Percentiles rank a stretch among this genome's conserved stretches.
Evolutionary conservation across 257 asterid genomes (phyloP).

Genomic region (Ballota nigra): DNA sequence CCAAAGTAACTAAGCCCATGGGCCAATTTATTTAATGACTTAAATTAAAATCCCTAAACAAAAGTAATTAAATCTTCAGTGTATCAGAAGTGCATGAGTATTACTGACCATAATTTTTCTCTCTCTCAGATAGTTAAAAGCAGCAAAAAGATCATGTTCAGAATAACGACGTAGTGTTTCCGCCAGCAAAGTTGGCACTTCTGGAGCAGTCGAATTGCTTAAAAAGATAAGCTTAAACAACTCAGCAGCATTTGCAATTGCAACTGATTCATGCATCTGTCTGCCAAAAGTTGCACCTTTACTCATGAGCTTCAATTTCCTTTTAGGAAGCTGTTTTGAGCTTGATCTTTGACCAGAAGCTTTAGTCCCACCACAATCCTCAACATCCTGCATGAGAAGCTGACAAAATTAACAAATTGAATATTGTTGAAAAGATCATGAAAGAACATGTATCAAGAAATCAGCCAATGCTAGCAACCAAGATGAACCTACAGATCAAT

Average conservation of each 20-base stretch:
- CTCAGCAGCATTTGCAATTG: slow-evolving; percentile 92
- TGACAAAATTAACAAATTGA: slow-evolving; percentile 25
- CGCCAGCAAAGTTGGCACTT: slow-evolving; percentile 68
- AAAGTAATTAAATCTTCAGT: too few relatives aligned
- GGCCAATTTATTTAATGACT: too few relatives aligned
- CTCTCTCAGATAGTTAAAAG: slow-evolving; percentile 89
- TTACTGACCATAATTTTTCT: slow-evolving; percentile 75
- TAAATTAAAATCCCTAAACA: too few relatives aligned
- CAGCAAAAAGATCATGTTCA: slow-evolving; percentile 95
- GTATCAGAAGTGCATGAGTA: slow-evolving; percentile 18
- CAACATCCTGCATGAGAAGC: slow-evolving; percentile 38
- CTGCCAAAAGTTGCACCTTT: slow-evolving; percentile 39
- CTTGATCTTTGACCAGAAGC: slow-evolving; percentile 50
- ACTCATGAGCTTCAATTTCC: slow-evolving; percentile 51
- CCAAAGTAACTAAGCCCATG: too few relatives aligned
- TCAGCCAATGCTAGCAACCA: slow-evolving; percentile 25
- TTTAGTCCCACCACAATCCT: slow-evolving; percentile 41
- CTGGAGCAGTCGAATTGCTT: slow-evolving; percentile 72
- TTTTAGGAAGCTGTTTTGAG: slow-evolving; percentile 44
- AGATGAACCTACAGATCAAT: slow-evolving; percentile 14
- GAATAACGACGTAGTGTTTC: slow-evolving; percentile 90
- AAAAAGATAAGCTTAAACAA: slow-evolving; percentile 86
- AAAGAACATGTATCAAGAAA: slow-evolving; percentile 18
- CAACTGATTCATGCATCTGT: slow-evolving; percentile 71
- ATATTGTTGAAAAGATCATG: slow-evolving; percentile 28